phyloP scores from a whole-genome alignment of 768 basidiomycete species.

The Psilocybe tampanensis region DNA sequence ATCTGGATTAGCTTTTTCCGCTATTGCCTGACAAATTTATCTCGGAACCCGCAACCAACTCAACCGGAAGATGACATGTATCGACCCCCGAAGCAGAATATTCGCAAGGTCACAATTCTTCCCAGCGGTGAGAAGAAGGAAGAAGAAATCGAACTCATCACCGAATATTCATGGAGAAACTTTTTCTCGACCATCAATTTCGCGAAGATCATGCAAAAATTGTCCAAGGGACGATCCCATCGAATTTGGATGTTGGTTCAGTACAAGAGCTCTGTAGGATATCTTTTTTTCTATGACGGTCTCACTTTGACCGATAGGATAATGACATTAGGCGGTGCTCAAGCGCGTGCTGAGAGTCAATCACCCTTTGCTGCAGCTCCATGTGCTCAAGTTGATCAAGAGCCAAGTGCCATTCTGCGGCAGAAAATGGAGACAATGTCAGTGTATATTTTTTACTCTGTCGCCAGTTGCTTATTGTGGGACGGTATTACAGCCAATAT shows the following conservation, averaged over 20 bases:
- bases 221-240: conserved; percentile 93
- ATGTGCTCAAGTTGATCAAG: conserved; percentile 96
- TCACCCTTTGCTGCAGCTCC: conserved; percentile 92
- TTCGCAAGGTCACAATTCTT: conserved; percentile 55
- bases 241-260: conserved; percentile 95
- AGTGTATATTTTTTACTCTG: conserved; percentile 11
- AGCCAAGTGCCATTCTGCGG: conserved; percentile 99
- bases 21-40: conserved; percentile 82
- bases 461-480: conserved; percentile 3
- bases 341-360: conserved; percentile 94
- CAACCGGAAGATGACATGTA: conserved; percentile 69
- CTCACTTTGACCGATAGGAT: too few relatives aligned
- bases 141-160: conserved; percentile 90
- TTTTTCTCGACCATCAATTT: conserved; percentile 98
- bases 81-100: conserved; percentile 59
- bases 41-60: conserved; percentile 59
- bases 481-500: conserved; percentile 75
- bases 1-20: conserved; percentile 83
- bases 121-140: conserved; percentile 78
- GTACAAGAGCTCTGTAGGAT: conserved; percentile 96
- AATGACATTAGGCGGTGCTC: conserved; percentile 73
- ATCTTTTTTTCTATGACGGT: conserved; percentile 4
- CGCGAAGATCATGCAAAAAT: conserved; percentile 95
- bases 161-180: conserved; percentile 96
- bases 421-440: conserved; percentile 97